Evolutionary conservation across 805 yeast species (phyloP).

Genomic region (Yamadazyma laniorum): DNA sequence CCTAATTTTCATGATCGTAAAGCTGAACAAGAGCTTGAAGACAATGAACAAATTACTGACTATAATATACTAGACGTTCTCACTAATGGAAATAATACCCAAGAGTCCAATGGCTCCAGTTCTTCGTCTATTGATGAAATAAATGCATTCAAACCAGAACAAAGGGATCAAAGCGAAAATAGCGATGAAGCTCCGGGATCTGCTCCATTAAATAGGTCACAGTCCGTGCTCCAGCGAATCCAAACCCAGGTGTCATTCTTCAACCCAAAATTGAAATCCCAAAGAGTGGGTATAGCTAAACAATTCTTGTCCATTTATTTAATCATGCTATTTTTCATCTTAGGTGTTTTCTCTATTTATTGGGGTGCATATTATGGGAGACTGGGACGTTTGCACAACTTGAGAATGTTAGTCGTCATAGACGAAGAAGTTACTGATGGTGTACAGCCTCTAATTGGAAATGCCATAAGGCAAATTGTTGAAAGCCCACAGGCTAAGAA

Average conservation of each 20-base stretch:
- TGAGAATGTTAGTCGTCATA: conserved; percentile 36
- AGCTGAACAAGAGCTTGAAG: too few relatives aligned
- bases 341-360: conserved; percentile 36
- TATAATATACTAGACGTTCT: too few relatives aligned
- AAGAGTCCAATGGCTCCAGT: too few relatives aligned
- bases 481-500: conserved; percentile 23
- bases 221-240: conserved; percentile 21
- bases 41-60: too few relatives aligned
- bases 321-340: conserved; percentile 32
- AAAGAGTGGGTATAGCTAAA: conserved; percentile 19
- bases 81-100: too few relatives aligned
- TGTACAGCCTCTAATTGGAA: conserved; percentile 50
- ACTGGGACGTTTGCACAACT: conserved; percentile 26
- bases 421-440: conserved; percentile 25
- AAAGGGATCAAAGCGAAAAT: too few relatives aligned
- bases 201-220: conserved; percentile 9
- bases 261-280: conserved; percentile 20
- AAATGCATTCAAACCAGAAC: too few relatives aligned
- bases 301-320: conserved; percentile 22
- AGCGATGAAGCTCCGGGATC: background rate
- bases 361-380: conserved; percentile 41
- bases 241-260: conserved; percentile 33
- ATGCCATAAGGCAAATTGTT: conserved; percentile 28
- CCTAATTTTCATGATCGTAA: too few relatives aligned
- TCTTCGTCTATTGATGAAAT: too few relatives aligned